These are phyloP conservation scores for Fusarium nodosum DNA, from an alignment of 2,329 filamentous ascomycete genomes.

Conservation along the genomic window DNA sequence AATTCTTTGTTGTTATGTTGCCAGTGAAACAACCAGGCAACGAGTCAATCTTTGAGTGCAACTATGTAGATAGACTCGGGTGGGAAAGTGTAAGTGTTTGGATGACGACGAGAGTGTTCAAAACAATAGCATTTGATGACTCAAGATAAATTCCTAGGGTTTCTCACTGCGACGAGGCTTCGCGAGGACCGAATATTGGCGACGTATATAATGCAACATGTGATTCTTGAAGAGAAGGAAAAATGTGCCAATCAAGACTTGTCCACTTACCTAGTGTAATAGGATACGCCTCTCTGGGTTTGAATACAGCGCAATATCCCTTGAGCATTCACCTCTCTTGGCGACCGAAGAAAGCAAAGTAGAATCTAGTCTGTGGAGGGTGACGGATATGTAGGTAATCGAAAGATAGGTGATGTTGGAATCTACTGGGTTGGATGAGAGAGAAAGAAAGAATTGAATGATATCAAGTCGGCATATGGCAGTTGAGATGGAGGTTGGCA, in stretches of 20 bases:
- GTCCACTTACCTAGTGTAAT: neutral
- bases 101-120: constrained; percentile 15
- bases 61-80: neutral
- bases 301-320: neutral
- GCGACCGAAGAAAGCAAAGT: neutral
- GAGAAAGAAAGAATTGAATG: neutral
- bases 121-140: neutral
- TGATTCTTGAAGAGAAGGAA: neutral
- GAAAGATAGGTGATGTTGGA: neutral
- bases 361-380: neutral
- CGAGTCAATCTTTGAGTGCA: neutral
- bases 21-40: neutral
- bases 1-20: too few species aligned
- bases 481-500: neutral
- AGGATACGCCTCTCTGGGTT: neutral
- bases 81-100: neutral
- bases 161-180: neutral
- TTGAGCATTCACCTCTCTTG: neutral
- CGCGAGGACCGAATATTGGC: neutral
- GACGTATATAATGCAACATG: neutral
- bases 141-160: neutral
- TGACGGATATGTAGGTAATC: neutral
- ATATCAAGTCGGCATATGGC: neutral
- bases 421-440: neutral
- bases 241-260: neutral